Evolutionary conservation across 2,329 filamentous ascomycete species (phyloP), one percentile per base, ranked within the genome.

Genomic region (Neofusicoccum sp.): DNA sequence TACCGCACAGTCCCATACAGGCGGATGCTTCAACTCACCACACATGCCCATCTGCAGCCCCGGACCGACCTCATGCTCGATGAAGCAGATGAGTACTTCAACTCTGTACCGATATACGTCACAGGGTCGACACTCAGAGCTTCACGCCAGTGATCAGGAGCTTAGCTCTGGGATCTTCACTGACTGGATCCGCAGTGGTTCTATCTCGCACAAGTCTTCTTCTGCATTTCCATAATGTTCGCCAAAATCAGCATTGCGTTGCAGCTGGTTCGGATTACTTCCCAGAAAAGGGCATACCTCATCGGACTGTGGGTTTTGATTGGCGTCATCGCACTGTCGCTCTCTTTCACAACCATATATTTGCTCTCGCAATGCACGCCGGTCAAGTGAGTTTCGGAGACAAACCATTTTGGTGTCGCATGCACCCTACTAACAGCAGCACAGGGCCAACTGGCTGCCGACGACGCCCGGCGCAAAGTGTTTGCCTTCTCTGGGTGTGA

Each of bases 171-270:
- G 20, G 20, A 20, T 20, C 61, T 65, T 34, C 11, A 12, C 26
- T 40, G 36, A 54, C 67, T 64, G 36, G 63, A 36, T 14, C 1
- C 1, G 6, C 45, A 73, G 71, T 74, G 67, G 64, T 75, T 74
- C 64, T 75, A 73, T 61, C 66, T 74, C 60, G 74, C 70, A 43
- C 69, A 75, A 48, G 61, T 73, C 48, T 72, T 74, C 57, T 75
- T 71, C 54, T 74, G 72, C 64, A 65, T 70, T 5, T 66, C 71
- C 2, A 69, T 74, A 47, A 70, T 75, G 12, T 70, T 70, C 7
- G 67, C 73, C 60, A 75, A 75, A 63, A 61, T 75, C 14, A 70
- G 68, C 63, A 74, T 75, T 26, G 68, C 70, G 0, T 67, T 74
- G 58, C 73, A 73, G 71, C 64, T 74, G 49, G 68, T 70, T 44